Conservation (phyloP, 768 basidiomycete genomes). For the Chlorophyllum brunneum region DNA sequence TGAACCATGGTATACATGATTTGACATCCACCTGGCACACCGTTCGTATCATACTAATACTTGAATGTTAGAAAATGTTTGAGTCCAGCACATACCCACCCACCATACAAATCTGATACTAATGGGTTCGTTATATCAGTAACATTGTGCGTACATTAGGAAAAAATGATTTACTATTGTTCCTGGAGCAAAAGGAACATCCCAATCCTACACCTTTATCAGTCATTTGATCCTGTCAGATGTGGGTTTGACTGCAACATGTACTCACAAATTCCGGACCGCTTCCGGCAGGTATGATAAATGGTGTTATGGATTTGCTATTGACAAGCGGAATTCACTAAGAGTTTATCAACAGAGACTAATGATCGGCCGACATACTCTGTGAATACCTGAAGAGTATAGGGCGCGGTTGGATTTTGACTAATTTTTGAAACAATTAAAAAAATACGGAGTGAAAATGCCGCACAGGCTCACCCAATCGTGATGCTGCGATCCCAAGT, state of each 20-base stretch:
- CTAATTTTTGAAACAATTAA: slow-evolving; percentile 21
- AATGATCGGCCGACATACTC: too few species aligned
- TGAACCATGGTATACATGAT: slow-evolving; percentile 44
- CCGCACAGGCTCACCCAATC: slow-evolving; percentile 22
- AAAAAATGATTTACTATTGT: slow-evolving; percentile 31
- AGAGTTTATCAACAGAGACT: too few species aligned
- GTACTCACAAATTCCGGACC: slow-evolving; percentile 27
- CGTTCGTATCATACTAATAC: slow-evolving; percentile 44
- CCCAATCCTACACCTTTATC: slow-evolving; percentile 36
- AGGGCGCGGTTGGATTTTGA: slow-evolving; percentile 43
- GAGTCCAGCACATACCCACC: too few species aligned
- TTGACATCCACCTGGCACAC: slow-evolving; percentile 51
- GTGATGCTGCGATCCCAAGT: slow-evolving; percentile 30
- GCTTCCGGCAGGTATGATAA: slow-evolving; percentile 37
- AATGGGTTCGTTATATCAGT: slow-evolving; percentile 5
- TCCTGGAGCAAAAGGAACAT: slow-evolving; percentile 46
- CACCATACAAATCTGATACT: slow-evolving; percentile 61
- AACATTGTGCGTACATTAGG: not conserved
- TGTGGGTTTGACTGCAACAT: not conserved
- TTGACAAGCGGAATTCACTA: not conserved
- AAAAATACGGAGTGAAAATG: too few species aligned
- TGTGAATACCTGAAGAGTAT: slow-evolving; percentile 45
- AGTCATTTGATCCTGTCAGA: too few species aligned
- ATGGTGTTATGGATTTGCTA: slow-evolving; percentile 41
- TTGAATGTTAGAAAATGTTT: too few species aligned